Base-by-base conservation (phyloP, 2,329 filamentous ascomycete species). In the Hortaea sp. region DNA sequence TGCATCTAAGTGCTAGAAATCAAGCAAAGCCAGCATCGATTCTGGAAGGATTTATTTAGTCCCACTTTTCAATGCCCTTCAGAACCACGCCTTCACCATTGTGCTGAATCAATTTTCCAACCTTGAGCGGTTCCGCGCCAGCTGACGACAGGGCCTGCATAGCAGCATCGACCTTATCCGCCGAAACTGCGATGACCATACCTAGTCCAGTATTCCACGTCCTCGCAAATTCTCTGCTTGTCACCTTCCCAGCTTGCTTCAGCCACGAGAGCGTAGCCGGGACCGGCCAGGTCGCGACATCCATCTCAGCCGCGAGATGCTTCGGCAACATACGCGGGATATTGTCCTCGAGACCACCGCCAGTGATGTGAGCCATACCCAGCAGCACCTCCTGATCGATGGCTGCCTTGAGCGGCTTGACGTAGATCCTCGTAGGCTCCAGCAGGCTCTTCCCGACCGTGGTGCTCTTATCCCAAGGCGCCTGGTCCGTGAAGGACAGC, bases 191-290 rank as follows among this genome's bases (percentile, higher is more conserved):
- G 29, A 89, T 73, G 5, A 95, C 85, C 89, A 98, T 97, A 41
- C 92, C 92, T 39, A 98, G 71, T 43, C 92, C 92, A 6, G 84
- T 88, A 71, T 98, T 98, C 77, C 95, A 97, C 1, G 88, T 92
- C 48, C 88, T 77, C 43, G 84, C 88, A 78, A 97, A 94, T 70
- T 98, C 92, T 7, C 71, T 62, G 1, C 82, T 74, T 44, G 75
- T 77, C 30, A 97, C 81, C 50, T 84, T 84, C n/a, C 78, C 78
- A 7, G 71, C 72, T 53, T 72, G 67, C 70, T 88, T 88, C 58
- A 98, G 75, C 92, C 92, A 98, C 60, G 75, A 75, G 71, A 97
- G 92, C 4, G 95, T 85, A 1, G 77, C 70, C 0, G 85, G 88
- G 39, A 88, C 74, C 28, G 79, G 65, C 88, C 89, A 98, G 1